Evolutionary conservation across 129 eudicot genomes (phyloP), one percentile per base, ranked within the genome.

Genomic region (Artemisia annua): DNA sequence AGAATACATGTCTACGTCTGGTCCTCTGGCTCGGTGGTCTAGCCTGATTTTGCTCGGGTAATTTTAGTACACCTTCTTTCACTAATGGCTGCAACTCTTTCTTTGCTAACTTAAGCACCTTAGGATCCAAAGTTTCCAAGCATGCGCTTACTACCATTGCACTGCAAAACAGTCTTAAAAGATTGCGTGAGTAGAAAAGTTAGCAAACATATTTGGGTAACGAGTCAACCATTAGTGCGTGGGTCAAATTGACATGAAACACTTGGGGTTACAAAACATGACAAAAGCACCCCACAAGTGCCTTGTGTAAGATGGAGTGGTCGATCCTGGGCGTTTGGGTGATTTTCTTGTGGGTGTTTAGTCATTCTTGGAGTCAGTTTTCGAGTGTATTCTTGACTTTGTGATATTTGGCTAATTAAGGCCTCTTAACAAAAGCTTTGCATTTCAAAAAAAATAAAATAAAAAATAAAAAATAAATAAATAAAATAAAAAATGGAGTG

Each of bases 61-160:
- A 20, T 20, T 20, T 20, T 72, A 92, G 85, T 19, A 80, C 67
- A 14, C 96, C 98, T 39, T 72, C 78, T 70, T 84, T 82, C 60
- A 89, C 48, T 35, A 94, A 75, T 7, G 96, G 96, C 87, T 84
- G 85, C 84, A 94, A 59, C 80, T 94, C 98, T 79, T 87, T 32
- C 65, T 72, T 84, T 20, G 96, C 92, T 70, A 86, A 65, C 69
- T 81, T 73, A 3, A 78, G 78, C 46, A 87, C 85, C 20, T 44
- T 28, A 5, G 92, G 30, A 77, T 94, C 82, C 10, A 86, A 72
- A 48, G 91, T 80, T 70, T 94, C 97, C 79, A 90, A 26, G 71
- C 73, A 94, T 13, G 98, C 97, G 63, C 81, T 35, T 53, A 91
- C 75, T 3, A 91, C 91, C 83, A 86, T 91, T 3, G 88, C 80